Evolutionary conservation across 345 rosid species (phyloP).

Genomic region (Populus tremula): DNA sequence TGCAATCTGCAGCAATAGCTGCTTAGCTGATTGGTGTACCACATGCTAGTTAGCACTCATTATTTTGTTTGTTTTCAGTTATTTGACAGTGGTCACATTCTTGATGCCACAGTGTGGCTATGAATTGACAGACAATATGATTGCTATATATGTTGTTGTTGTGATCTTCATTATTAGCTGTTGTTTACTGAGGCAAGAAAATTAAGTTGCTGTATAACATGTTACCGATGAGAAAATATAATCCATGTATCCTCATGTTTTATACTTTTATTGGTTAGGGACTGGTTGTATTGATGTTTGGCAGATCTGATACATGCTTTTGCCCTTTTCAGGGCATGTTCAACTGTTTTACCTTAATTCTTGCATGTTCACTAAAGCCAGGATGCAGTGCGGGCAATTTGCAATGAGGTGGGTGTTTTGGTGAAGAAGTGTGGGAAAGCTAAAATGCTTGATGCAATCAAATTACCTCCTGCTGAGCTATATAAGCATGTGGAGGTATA

Average conservation of each 20-base stretch:
- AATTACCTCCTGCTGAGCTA: constrained; percentile 81
- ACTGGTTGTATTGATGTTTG: background rate
- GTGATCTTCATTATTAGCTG: background rate
- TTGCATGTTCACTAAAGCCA: constrained; percentile 39
- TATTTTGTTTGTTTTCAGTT: background rate
- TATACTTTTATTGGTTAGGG: background rate
- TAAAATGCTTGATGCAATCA: constrained; percentile 86
- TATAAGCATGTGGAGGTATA: constrained; percentile 84
- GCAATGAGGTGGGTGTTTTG: constrained; percentile 68
- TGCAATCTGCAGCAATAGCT: background rate
- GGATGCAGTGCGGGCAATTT: constrained; percentile 85
- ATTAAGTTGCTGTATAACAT: background rate
- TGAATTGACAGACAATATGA: background rate
- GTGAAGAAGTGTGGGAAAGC: constrained; percentile 79
- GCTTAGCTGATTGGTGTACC: background rate
- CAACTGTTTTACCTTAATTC: background rate
- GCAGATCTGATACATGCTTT: background rate
- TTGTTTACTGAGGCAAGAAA: background rate
- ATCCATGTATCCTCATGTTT: background rate
- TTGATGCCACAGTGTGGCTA: background rate
- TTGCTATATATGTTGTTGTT: background rate
- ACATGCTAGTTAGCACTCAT: background rate
- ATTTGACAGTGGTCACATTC: background rate
- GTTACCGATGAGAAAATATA: background rate
- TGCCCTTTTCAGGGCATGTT: background rate